A percentile compares a stretch with the other conserved stretches of the same genome.
Evolutionary conservation across 441 rosid genomes (phyloP).

Genomic region (Populus tomentosa): DNA sequence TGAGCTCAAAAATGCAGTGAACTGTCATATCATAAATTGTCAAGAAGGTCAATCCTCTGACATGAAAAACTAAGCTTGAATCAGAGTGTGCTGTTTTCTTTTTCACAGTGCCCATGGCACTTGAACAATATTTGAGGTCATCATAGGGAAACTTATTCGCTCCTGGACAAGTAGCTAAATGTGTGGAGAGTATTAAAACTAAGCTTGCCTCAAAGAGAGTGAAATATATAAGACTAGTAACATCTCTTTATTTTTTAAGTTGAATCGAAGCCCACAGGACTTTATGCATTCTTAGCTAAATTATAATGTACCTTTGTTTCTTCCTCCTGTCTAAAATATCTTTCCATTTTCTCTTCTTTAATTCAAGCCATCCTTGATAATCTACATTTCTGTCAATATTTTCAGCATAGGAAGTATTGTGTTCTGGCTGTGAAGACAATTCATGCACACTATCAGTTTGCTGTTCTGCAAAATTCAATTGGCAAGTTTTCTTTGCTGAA

Average conservation of each 20-base stretch:
- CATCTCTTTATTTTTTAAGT: not conserved
- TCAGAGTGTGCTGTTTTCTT: not conserved
- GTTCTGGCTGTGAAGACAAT: constrained; percentile 30
- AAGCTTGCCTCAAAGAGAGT: not conserved
- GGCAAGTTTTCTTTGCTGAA: constrained; percentile 23
- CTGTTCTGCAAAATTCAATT: constrained; percentile 20
- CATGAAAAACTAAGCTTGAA: not conserved
- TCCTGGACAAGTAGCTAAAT: not conserved
- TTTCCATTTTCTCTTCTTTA: constrained; percentile 94
- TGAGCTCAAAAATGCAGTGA: not conserved
- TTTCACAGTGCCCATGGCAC: not conserved
- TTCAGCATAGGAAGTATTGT: constrained; percentile 32
- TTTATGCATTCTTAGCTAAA: not conserved
- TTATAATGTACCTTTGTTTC: constrained; percentile 56
- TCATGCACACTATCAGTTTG: constrained; percentile 26
- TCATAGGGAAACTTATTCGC: not conserved
- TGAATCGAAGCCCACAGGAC: not conserved
- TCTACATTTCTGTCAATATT: constrained; percentile 69
- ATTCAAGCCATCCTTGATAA: constrained; percentile 97
- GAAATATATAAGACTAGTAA: not conserved
- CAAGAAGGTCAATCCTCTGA: not conserved
- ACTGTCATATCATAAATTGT: not conserved
- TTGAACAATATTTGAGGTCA: not conserved
- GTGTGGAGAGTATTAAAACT: not conserved
- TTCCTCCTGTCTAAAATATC: constrained; percentile 59